phyloP scores from a whole-genome alignment of 805 yeast genomes.

The Candida nonsorbophila region DNA sequence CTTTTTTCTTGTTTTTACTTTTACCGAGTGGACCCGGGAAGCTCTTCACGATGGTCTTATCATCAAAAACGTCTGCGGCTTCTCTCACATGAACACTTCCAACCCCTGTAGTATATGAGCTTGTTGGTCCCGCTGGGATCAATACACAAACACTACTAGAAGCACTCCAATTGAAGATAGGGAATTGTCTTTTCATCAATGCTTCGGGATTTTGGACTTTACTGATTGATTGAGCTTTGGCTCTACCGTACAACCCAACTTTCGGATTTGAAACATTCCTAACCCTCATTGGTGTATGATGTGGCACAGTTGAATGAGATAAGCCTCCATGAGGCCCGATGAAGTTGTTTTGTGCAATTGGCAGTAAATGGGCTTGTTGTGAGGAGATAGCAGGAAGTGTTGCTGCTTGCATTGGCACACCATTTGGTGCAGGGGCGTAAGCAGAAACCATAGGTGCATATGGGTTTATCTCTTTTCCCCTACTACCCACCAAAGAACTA shows the following conservation, averaged over 20 bases:
- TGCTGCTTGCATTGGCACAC: slow-evolving; percentile 1
- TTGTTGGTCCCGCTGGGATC: slow-evolving; percentile 15
- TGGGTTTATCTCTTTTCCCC: slow-evolving; percentile 36
- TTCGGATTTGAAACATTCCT: slow-evolving; percentile 9
- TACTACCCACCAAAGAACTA: slow-evolving; percentile 34
- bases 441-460: slow-evolving; percentile 29
- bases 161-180: slow-evolving; percentile 61
- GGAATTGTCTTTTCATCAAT: slow-evolving; percentile 60
- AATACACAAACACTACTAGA: slow-evolving; percentile 23
- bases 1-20: slow-evolving; percentile 57
- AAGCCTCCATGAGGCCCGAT: not conserved
- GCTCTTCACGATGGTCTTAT: slow-evolving; percentile 20
- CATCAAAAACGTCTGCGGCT: slow-evolving; percentile 13
- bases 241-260: slow-evolving; percentile 15
- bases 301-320: not conserved
- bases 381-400: slow-evolving; percentile 1
- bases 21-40: slow-evolving; percentile 69
- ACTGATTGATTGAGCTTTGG: slow-evolving; percentile 20
- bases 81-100: slow-evolving; percentile 30
- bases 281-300: not conserved
- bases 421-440: slow-evolving; percentile 4
- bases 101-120: slow-evolving; percentile 14
- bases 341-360: slow-evolving; percentile 1
- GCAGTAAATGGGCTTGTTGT: slow-evolving; percentile 3
- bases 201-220: slow-evolving; percentile 48